A percentile compares a stretch with the other conserved stretches of the same genome.
These are phyloP conservation scores for Jasminum sambac DNA, from an alignment of 257 asterid species.

Conservation along the genomic window DNA sequence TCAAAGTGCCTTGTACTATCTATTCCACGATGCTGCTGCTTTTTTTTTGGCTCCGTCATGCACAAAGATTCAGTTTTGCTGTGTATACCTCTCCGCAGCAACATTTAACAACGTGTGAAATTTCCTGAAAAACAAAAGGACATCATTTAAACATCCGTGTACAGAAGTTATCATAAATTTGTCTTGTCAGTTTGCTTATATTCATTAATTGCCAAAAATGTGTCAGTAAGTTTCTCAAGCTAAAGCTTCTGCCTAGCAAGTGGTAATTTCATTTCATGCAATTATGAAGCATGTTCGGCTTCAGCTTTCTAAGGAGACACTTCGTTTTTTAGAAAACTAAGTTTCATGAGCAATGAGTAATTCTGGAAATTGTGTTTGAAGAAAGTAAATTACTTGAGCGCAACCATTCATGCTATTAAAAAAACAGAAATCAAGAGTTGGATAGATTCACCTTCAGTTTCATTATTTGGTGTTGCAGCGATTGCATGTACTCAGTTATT, in stretches of 20 bases:
- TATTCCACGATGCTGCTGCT: background rate
- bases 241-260: background rate
- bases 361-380: background rate
- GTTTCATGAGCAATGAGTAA: background rate
- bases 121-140: conserved; percentile 45
- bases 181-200: background rate
- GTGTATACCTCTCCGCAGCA: conserved; percentile 71
- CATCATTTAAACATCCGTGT: conserved; percentile 4
- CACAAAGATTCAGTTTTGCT: conserved; percentile 40
- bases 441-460: conserved; percentile 57
- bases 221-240: conserved; percentile 1
- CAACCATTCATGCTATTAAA: conserved; percentile 4
- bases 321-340: background rate
- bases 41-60: conserved; percentile 16
- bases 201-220: conserved; percentile 9
- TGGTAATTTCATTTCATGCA: conserved; percentile 5
- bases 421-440: conserved; percentile 15
- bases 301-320: background rate
- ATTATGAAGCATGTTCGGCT: background rate
- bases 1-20: conserved; percentile 7
- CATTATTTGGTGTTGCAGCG: conserved; percentile 69
- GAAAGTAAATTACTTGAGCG: background rate
- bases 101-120: conserved; percentile 57
- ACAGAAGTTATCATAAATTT: conserved; percentile 7
- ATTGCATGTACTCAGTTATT: conserved; percentile 67